A percentile compares a stretch with the other conserved stretches of the same genome.
phyloP scores from a whole-genome alignment of 208 protist genomes.

The Leishmania mexicana region DNA sequence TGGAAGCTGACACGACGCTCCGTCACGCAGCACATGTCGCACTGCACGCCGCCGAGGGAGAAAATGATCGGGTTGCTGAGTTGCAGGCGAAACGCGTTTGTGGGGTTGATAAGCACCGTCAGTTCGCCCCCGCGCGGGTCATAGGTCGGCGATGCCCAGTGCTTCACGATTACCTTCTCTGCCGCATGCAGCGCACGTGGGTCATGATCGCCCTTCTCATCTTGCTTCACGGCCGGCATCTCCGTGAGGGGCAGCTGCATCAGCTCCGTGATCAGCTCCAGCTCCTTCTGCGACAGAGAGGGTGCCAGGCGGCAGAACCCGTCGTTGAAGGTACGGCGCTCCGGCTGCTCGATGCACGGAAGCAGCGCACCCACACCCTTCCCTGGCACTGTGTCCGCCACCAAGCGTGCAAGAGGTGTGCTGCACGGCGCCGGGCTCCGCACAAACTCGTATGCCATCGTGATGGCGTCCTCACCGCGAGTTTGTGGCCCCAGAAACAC shows the following conservation, averaged over 20 bases:
- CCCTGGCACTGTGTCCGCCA: slow-evolving; percentile 16
- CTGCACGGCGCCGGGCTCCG: slow-evolving; percentile 6
- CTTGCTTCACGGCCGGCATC: background rate
- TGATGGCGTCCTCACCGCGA: background rate
- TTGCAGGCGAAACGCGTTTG: slow-evolving; percentile 31
- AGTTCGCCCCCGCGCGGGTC: slow-evolving; percentile 23
- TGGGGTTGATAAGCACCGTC: slow-evolving; percentile 28
- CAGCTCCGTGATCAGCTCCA: slow-evolving; percentile 14
- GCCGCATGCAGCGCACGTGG: background rate
- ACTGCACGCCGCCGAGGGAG: slow-evolving; percentile 12
- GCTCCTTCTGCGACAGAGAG: slow-evolving; percentile 12
- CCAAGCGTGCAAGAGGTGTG: slow-evolving; percentile 12
- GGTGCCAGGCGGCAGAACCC: slow-evolving; percentile 22
- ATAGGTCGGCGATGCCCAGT: slow-evolving; percentile 28
- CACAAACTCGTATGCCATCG: slow-evolving; percentile 8
- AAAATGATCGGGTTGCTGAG: slow-evolving; percentile 27
- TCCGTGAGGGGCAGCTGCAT: slow-evolving; percentile 32
- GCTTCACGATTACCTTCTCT: slow-evolving; percentile 18
- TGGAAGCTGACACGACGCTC: slow-evolving; percentile 23
- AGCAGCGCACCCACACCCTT: slow-evolving; percentile 13
- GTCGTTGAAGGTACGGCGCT: slow-evolving; percentile 21
- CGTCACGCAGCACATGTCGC: slow-evolving; percentile 32
- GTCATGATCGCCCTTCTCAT: background rate
- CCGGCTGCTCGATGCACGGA: slow-evolving; percentile 31
- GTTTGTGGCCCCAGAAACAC: slow-evolving; percentile 3